Base-by-base conservation (phyloP, 129 eudicot species). In the Centella asiatica region DNA sequence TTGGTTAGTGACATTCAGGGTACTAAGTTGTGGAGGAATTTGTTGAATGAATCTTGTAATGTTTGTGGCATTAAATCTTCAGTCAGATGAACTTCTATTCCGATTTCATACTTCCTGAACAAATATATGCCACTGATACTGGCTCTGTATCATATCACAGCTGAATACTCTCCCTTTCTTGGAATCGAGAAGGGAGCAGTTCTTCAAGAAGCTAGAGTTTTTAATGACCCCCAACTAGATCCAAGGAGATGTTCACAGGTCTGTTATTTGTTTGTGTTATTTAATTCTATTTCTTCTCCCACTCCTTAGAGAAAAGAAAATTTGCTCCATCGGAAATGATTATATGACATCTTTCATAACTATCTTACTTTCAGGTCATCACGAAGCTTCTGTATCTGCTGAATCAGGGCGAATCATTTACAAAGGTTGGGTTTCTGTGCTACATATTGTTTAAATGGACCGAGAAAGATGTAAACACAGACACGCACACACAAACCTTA, bases 141-240 rank as follows among this genome's bases (percentile, higher is more conserved):
- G 36, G 44, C 44, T 74, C 6, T 29, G 55, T 55, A n/a, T 37
- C 12, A 15, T 23, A 46, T 40, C 18, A 69, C 87, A 83, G 94
- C 78, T 34, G 97, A 90, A 72, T 86, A 78, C 80, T 90, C 97
- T 55, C 97, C 97, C 42, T 90, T 90, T 81, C 52, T 77, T 34
- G 97, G 97, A 72, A 90, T 90, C 29, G 98, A 90, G 79, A 90
- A 90, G 78, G 97, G 95, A 45, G 94, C 94, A 20, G 97, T 90
- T 57, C 85, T 90, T 71, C 97, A 90, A 77, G 97, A 90, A 70
- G 98, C 92, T 64, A 84, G 98, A 86, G 98, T 90, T 48, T 90
- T 90, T 69, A 86, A 90, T 77, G 98, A 90, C 67, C 95, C 95
- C 73, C 98, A 90, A 61, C 73, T 90, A 40, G 98, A 90, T 84